Base-by-base conservation (phyloP, 257 asterid genomes). In the Solanum appendiculatum region DNA sequence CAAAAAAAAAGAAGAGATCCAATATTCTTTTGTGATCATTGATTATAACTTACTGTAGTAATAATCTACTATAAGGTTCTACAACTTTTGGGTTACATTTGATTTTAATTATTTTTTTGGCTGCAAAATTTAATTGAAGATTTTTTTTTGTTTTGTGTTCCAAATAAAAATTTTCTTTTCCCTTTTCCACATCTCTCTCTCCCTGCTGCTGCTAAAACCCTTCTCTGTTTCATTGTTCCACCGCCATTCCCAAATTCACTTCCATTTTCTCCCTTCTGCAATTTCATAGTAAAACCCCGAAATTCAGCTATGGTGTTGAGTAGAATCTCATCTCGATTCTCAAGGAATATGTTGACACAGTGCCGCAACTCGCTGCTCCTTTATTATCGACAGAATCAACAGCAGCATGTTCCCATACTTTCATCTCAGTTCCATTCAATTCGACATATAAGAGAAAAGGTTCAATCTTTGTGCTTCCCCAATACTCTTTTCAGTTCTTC, bases 251-350 rank as follows among this genome's bases (percentile, higher is more conserved):
- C 21, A 10, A 21, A 75, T 21, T 31, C 18, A 31, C 11, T 48
- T 54, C 85, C 15, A 44, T 29, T 81, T 81, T 40, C 46, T 40
- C 46, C 13, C 1, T 4, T 9, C 5, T 9, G 2, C 7, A 9
- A 1, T 5, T 27, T 40, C 37, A 31, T 48, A 29, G 29, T 29
- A 27, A 33, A 81, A 77, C 5, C 20, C 46, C 29, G 6, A 29
- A 80, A 6, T 48, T 81, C 7, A 31, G 44, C 25, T 20, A 95
- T 96, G 99, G 92, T 94, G 31, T 86, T 89, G 34, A 91, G 96
- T 86, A 95, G 93, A 91, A 66, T 93, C 20, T 85, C 98, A 2
- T 86, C 89, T 77, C 94, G 98, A 46, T 88, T 95, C 25, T 90
- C 98, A 4, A 92, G 93, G 84, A 77, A 87, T 73, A 58, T 89